Base-by-base conservation (phyloP, 805 yeast species). In the Starmerella riodocensis region DNA sequence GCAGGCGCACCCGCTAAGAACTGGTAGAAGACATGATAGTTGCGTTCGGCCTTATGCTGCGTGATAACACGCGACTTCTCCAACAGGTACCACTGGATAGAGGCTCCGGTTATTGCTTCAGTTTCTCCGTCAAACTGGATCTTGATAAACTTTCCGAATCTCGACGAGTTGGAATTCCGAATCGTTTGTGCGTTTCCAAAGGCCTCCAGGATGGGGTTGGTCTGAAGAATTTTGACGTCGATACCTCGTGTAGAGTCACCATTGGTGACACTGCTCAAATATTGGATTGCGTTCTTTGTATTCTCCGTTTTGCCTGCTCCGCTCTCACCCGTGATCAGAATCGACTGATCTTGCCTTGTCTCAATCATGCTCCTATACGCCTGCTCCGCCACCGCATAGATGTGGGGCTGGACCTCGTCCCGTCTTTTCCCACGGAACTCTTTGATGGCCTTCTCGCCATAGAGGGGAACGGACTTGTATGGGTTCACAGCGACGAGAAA, bases 291-390 rank as follows among this genome's bases (percentile, higher is more conserved):
- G 55, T 81, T 85, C 59, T 91, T 91, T 4, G 99, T 91, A 51
- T 84, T 91, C 61, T 91, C 98, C 0, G 99, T 91, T 57, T 91
- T 91, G 38, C 99, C 99, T 0, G 99, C 98, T 49, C 99, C 99
- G 19, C 93, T 79, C 57, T 91, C 99, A 48, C 99, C 99, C 0
- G 98, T 91, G n/a, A 91, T 96, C 36, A 91, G 65, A 40, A 91
- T 84, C 11, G 93, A 77, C 62, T 91, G 98, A 58, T 86, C 79
- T 52, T 74, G 75, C 36, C 64, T 67, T 47, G 79, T 76, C 11
- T 69, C 65, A 11, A 83, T 62, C 56, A 91, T 63, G 52, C 77
- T 80, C 46, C 83, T 72, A 51, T 76, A 82, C 1, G 97, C 93
- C 34, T 74, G 74, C 53, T 91, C 94, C 0, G 94, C 80, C 23